Conservation (phyloP, 192 early-diverging fungal species). For the Dimargaris cristalligena region DNA sequence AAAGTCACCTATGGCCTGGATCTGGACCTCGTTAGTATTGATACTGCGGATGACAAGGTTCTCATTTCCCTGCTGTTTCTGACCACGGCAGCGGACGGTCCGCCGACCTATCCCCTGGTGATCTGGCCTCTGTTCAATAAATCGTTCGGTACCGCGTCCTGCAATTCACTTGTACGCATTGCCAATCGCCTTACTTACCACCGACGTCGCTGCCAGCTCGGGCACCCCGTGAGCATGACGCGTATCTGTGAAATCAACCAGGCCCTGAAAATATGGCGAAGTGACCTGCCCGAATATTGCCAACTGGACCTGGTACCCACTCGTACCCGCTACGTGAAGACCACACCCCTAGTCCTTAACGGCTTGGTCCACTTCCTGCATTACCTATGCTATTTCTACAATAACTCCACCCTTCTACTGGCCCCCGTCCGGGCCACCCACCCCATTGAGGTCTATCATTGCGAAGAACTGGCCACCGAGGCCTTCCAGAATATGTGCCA, state of each 20-base stretch:
- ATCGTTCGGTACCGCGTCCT: neutral
- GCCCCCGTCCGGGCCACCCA: neutral
- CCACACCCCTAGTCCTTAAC: neutral
- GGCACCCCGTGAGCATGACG: neutral
- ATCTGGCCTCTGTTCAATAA: constrained; percentile 3
- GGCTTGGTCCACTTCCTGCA: neutral
- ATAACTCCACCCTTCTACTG: neutral
- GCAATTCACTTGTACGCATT: neutral
- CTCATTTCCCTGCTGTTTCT: neutral
- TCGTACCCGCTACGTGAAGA: neutral
- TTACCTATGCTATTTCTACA: constrained; percentile 5
- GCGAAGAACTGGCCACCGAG: neutral
- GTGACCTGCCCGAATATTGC: neutral
- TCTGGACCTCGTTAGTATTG: neutral
- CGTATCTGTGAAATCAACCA: neutral
- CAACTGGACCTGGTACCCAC: neutral
- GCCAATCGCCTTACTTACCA: neutral
- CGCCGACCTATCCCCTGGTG: neutral
- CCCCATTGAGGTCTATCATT: neutral
- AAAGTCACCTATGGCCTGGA: neutral
- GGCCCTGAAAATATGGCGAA: neutral
- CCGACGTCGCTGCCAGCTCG: neutral
- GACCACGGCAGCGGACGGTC: neutral
- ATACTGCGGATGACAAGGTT: neutral
- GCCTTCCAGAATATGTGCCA: neutral